These are phyloP conservation scores for Schizosaccharomyces japonicus DNA, from an alignment of 805 yeast genomes.

Conservation along the genomic window DNA sequence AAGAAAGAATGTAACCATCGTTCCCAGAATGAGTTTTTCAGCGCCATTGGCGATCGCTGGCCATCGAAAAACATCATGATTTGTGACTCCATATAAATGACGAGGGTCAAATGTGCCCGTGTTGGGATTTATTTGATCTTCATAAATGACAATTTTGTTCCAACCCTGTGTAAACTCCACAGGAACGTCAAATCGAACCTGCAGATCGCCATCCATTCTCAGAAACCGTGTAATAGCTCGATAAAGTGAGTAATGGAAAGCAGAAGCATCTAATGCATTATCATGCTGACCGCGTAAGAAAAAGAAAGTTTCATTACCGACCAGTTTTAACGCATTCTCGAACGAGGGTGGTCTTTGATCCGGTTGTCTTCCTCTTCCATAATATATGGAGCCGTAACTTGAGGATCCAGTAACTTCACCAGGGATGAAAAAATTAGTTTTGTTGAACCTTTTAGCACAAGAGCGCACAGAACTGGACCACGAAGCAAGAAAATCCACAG, in stretches of 20 bases:
- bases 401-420: slow-evolving; percentile 5
- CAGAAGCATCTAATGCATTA: slow-evolving; percentile 3
- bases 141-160: neutral
- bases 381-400: slow-evolving; percentile 2
- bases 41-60: neutral
- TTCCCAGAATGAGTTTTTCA: slow-evolving; percentile 1
- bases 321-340: neutral
- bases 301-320: neutral
- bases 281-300: neutral
- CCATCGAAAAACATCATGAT: slow-evolving; percentile 6
- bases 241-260: slow-evolving; percentile 5
- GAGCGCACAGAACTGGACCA: slow-evolving; percentile 2
- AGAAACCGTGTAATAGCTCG: slow-evolving; percentile 3
- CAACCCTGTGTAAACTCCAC: neutral
- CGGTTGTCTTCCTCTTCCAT: slow-evolving; percentile 5
- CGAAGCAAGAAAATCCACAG: slow-evolving; percentile 4
- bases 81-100: neutral
- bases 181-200: slow-evolving; percentile 1
- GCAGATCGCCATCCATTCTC: slow-evolving; percentile 1
- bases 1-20: neutral
- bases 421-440: slow-evolving; percentile 2
- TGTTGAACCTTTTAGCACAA: neutral
- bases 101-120: slow-evolving; percentile 4
- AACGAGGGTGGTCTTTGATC: slow-evolving; percentile 3
- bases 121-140: slow-evolving; percentile 1